Base-by-base conservation (phyloP, 345 rosid species). In the Moringa oleifera region DNA sequence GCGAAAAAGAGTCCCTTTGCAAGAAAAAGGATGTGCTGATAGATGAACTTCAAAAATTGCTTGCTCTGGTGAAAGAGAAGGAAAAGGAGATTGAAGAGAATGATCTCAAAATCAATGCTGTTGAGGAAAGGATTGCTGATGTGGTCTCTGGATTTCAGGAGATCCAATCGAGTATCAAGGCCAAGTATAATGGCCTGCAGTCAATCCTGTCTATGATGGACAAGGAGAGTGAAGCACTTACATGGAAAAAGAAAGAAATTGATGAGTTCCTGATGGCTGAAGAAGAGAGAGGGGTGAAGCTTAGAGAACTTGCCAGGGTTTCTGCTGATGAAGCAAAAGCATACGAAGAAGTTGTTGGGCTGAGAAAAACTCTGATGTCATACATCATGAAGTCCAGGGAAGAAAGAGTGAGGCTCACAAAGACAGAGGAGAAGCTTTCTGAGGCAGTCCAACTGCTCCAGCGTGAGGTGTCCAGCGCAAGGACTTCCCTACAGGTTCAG, bases 401-500 rank as follows among this genome's bases (percentile, higher is more conserved):
- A 77, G 83, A 86, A 62, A 88, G 81, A 75, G 75, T 68, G 15
- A 81, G 80, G 72, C 83, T 86, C 51, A 83, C 78, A 61, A 81
- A 78, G 72, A 77, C 71, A 0, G 91, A 91, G 77, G 87, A 85
- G 68, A 83, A 79, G 63, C 93, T 91, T 71, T 77, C 82, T 24
- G 82, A 78, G 73, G 96, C 86, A 69, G 90, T 91, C 57, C 89
- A 79, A 59, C 63, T 16, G 70, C 81, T 88, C 74, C 94, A 79
- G 60, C 79, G 72, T 66, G 87, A 88, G 61, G 87, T 77, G 77
- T 83, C 86, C 28, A 71, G 83, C 18, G 82, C 83, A 17, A 85
- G 91, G 73, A 82, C 81, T 69, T 79, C 79, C 23, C 62, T 86
- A 45, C 85, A 85, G 95, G 97, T 90, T 59, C 13, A 8, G 64